Evolutionary conservation across 164 flowering plant species (phyloP).

Genomic region (Saururus chinensis): DNA sequence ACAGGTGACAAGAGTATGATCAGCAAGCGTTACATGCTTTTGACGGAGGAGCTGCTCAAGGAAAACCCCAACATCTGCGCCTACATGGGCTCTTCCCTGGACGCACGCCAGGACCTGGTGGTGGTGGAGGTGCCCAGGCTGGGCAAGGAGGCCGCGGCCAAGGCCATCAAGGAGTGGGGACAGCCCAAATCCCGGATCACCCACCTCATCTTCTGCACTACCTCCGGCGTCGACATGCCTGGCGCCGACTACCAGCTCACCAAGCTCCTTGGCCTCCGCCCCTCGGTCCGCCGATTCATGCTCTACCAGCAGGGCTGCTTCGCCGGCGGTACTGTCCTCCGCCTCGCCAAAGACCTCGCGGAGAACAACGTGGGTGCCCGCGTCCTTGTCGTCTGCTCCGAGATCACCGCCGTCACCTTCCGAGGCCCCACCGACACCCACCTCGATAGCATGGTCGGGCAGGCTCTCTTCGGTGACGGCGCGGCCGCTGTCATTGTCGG

Average conservation of each 20-base stretch:
- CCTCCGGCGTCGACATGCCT: slow-evolving; percentile 11
- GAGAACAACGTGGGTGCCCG: slow-evolving; percentile 11
- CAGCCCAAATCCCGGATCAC: slow-evolving; percentile 9
- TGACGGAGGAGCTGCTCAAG: slow-evolving; percentile 5
- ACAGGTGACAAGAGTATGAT: slow-evolving; percentile 9
- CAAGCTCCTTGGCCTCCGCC: slow-evolving; percentile 10
- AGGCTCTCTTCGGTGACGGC: slow-evolving; percentile 9
- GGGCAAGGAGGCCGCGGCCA: slow-evolving; percentile 8
- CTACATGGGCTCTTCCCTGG: slow-evolving; percentile 9
- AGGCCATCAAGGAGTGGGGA: slow-evolving; percentile 13
- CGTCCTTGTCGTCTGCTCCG: slow-evolving; percentile 8
- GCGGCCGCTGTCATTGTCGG: slow-evolving; percentile 10
- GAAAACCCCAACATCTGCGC: slow-evolving; percentile 8
- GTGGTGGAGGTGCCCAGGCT: slow-evolving; percentile 7
- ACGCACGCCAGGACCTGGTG: slow-evolving; percentile 10
- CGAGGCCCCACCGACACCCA: slow-evolving; percentile 6
- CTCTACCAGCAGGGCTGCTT: slow-evolving; percentile 11
- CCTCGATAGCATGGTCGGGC: slow-evolving; percentile 9
- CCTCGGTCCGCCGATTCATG: slow-evolving; percentile 6
- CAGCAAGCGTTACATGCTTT: slow-evolving; percentile 5
- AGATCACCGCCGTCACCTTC: slow-evolving; percentile 8
- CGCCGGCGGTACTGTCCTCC: slow-evolving; percentile 8
- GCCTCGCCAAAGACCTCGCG: slow-evolving; percentile 10
- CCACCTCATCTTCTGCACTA: slow-evolving; percentile 14
- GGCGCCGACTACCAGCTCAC: slow-evolving; percentile 9